phyloP scores from a whole-genome alignment of 805 yeast species.

The Candida broadrunensis region DNA sequence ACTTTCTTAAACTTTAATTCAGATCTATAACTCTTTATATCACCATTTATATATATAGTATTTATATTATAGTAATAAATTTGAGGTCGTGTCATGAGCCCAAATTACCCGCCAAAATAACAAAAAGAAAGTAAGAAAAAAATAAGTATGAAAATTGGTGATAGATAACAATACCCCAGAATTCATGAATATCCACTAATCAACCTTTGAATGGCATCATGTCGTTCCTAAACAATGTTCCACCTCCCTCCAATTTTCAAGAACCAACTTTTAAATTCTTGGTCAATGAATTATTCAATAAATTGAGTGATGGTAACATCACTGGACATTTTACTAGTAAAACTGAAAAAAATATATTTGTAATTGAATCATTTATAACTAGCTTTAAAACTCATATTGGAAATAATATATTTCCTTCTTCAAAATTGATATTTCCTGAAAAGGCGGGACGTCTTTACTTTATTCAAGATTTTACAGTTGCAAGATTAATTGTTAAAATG shows the following conservation, averaged over 20 bases:
- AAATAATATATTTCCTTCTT: conserved; percentile 60
- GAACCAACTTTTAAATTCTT: conserved; percentile 41
- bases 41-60: too few species aligned
- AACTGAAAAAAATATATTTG: conserved; percentile 21
- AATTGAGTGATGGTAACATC: conserved; percentile 19
- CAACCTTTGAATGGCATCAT: too few species aligned
- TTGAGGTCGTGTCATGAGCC: too few species aligned
- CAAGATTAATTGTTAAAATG: conserved; percentile 43
- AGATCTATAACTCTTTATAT: too few species aligned
- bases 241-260: conserved; percentile 31
- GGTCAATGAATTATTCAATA: conserved; percentile 39
- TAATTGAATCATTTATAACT: conserved; percentile 26
- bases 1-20: too few species aligned
- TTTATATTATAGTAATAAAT: too few species aligned
- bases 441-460: conserved; percentile 61
- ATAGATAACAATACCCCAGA: too few species aligned
- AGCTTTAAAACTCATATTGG: conserved; percentile 37
- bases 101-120: too few species aligned
- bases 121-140: too few species aligned
- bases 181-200: too few species aligned
- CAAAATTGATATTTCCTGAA: conserved; percentile 60
- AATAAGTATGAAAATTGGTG: too few species aligned
- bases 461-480: conserved; percentile 62
- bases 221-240: conserved; percentile 13
- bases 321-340: conserved; percentile 21